phyloP scores from a whole-genome alignment of 208 protist species.

The Trypanosoma cruzi region DNA sequence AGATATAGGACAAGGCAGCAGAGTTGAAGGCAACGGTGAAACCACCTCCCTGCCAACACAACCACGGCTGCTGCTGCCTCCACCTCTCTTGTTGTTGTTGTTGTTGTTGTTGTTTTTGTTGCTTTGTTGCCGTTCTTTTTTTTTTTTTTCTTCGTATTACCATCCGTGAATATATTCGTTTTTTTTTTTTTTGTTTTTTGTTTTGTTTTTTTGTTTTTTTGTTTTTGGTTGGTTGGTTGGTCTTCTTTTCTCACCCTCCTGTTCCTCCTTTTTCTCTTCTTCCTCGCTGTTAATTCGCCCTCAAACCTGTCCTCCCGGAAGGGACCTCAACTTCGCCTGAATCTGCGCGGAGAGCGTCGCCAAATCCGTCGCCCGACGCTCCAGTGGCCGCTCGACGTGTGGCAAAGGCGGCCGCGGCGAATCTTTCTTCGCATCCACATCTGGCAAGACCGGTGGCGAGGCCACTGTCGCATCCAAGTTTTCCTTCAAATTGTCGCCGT shows the following conservation, averaged over 20 bases:
- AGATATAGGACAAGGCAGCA: not conserved
- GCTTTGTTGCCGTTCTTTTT: no score
- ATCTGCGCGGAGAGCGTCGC: slow-evolving; percentile 19
- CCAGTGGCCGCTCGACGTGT: not conserved
- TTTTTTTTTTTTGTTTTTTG: slow-evolving; percentile 3
- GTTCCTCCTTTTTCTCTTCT: not conserved
- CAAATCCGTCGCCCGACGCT: slow-evolving; percentile 11
- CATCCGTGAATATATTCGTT: not conserved
- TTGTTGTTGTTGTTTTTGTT: no score
- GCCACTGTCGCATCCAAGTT: not conserved
- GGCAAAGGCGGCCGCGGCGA: not conserved
- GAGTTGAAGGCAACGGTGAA: not conserved
- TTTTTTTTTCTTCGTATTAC: not conserved
- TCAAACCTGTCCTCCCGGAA: slow-evolving; percentile 14
- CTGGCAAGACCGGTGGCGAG: not conserved
- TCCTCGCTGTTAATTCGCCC: not conserved
- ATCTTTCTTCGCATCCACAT: not conserved
- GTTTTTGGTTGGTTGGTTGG: not conserved
- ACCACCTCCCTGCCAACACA: not conserved
- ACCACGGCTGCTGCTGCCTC: not conserved
- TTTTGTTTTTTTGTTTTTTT: slow-evolving; percentile 3
- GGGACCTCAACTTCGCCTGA: slow-evolving; percentile 13
- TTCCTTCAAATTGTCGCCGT: slow-evolving; percentile 26
- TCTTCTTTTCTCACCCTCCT: not conserved
- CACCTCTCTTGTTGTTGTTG: no score